These are phyloP conservation scores for Aspergillus aculeatus DNA, from an alignment of 2,329 filamentous ascomycete species.

Conservation along the genomic window DNA sequence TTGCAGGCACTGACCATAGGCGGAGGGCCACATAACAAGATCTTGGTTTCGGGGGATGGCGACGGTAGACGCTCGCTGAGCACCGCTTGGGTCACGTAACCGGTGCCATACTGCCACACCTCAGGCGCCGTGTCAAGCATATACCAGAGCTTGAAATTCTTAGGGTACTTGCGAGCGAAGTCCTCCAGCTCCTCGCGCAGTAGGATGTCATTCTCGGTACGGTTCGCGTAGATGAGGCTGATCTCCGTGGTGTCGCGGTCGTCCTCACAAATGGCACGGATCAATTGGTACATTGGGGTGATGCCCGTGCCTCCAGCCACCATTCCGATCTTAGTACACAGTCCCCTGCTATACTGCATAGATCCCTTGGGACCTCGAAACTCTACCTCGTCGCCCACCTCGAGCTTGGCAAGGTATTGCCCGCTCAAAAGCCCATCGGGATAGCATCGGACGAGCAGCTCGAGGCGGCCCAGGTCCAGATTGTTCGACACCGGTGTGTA, in stretches of 20 bases:
- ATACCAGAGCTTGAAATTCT: slow-evolving; percentile 58
- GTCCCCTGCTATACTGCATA: slow-evolving; percentile 31
- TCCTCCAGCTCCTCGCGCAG: slow-evolving; percentile 56
- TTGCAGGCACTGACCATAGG: slow-evolving; percentile 60
- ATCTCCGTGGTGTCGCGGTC: slow-evolving; percentile 57
- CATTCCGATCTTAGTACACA: slow-evolving; percentile 38
- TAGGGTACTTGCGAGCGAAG: slow-evolving; percentile 52
- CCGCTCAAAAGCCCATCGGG: slow-evolving; percentile 35
- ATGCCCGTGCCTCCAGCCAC: slow-evolving; percentile 41
- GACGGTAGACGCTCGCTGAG: slow-evolving; percentile 52
- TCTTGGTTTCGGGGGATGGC: slow-evolving; percentile 49
- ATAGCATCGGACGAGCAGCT: slow-evolving; percentile 39
- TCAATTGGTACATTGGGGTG: slow-evolving; percentile 61
- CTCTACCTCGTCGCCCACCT: slow-evolving; percentile 34
- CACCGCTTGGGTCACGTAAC: slow-evolving; percentile 53
- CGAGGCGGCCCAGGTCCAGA: slow-evolving; percentile 32
- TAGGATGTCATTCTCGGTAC: slow-evolving; percentile 59
- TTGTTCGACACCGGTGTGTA: slow-evolving; percentile 52
- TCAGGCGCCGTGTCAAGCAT: slow-evolving; percentile 51
- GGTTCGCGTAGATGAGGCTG: slow-evolving; percentile 60
- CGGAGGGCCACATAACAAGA: slow-evolving; percentile 61
- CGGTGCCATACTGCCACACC: slow-evolving; percentile 51
- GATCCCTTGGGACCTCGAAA: slow-evolving; percentile 40
- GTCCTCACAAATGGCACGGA: slow-evolving; percentile 63
- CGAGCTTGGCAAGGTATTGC: slow-evolving; percentile 31